Evolutionary conservation across 768 basidiomycete genomes (phyloP).

Genomic region (Pleurotus giganteus): DNA sequence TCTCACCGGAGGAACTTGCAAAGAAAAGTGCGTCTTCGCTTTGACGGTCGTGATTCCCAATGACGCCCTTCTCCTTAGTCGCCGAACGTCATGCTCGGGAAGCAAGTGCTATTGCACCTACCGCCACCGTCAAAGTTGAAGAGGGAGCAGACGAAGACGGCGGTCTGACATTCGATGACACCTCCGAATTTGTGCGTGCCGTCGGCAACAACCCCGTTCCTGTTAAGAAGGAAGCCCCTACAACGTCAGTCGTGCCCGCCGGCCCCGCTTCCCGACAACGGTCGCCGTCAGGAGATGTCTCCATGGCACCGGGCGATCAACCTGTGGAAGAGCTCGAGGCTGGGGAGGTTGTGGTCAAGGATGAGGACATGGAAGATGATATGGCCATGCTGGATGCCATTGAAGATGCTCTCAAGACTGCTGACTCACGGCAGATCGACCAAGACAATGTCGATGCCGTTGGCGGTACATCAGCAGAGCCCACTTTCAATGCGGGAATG

Average conservation of each 20-base stretch:
- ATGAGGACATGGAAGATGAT: conserved; percentile 72
- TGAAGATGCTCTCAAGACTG: conserved; percentile 62
- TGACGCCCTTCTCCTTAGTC: conserved; percentile 41
- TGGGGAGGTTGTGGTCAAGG: conserved; percentile 76
- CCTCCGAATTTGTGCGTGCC: conserved; percentile 92
- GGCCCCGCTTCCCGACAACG: conserved; percentile 25
- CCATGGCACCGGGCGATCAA: conserved; percentile 60
- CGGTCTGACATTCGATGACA: conserved; percentile 91
- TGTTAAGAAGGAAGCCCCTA: conserved; percentile 47
- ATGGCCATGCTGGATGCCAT: conserved; percentile 77
- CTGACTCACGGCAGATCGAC: conserved; percentile 54
- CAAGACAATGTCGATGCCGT: conserved; percentile 31
- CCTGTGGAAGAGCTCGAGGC: conserved; percentile 75
- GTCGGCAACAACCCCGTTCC: conserved; percentile 65
- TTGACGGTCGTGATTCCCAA: background rate
- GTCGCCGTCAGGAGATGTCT: conserved; percentile 50
- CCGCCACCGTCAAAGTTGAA: conserved; percentile 45
- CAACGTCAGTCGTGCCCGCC: conserved; percentile 24
- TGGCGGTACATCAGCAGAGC: conserved; percentile 71
- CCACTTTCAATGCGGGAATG: conserved; percentile 81
- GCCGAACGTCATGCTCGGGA: conserved; percentile 58
- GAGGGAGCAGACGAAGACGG: conserved; percentile 42
- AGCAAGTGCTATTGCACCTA: conserved; percentile 34
- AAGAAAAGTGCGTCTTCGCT: conserved; percentile 53
- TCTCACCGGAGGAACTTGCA: conserved; percentile 82